These are phyloP conservation scores for Dactylonectria estremocensis DNA, from an alignment of 2,329 filamentous ascomycete species.

Conservation along the genomic window DNA sequence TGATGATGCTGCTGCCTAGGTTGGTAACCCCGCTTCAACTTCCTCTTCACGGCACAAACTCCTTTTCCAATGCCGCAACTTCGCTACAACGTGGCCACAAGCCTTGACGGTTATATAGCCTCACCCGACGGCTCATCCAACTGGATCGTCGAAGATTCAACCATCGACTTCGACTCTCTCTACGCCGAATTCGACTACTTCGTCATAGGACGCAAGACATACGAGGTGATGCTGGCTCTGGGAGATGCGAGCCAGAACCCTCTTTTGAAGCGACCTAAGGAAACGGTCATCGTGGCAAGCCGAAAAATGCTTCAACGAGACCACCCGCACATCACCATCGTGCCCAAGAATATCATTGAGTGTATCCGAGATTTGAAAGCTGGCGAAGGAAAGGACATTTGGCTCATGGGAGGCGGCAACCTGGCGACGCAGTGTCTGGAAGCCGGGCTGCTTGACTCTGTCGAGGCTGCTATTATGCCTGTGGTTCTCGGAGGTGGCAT, in stretches of 20 bases:
- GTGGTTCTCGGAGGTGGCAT: constrained; percentile 43
- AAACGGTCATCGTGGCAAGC: background rate
- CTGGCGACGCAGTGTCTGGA: constrained; percentile 49
- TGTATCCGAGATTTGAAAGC: constrained; percentile 43
- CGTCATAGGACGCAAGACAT: constrained; percentile 57
- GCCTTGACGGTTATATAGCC: constrained; percentile 56
- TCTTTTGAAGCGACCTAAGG: constrained; percentile 28
- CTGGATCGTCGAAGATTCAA: constrained; percentile 52
- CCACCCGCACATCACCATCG: constrained; percentile 35
- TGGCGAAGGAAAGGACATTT: constrained; percentile 48
- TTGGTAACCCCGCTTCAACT: background rate
- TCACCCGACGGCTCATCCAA: constrained; percentile 46
- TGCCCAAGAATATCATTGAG: constrained; percentile 38
- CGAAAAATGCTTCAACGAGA: background rate
- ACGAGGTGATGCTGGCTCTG: constrained; percentile 46
- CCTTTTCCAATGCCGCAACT: constrained; percentile 38
- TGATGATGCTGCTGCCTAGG: background rate
- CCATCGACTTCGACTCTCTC: constrained; percentile 52
- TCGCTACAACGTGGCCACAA: constrained; percentile 54
- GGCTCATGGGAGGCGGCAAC: constrained; percentile 55
- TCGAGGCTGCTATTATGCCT: constrained; percentile 50
- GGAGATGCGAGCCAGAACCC: constrained; percentile 38
- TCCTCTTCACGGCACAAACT: background rate
- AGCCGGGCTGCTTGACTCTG: constrained; percentile 49
- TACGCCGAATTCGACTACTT: constrained; percentile 52